Evolutionary conservation across 2,329 filamentous ascomycete genomes (phyloP), one percentile per base, ranked within the genome.

Genomic region (Xylariaceae sp.): DNA sequence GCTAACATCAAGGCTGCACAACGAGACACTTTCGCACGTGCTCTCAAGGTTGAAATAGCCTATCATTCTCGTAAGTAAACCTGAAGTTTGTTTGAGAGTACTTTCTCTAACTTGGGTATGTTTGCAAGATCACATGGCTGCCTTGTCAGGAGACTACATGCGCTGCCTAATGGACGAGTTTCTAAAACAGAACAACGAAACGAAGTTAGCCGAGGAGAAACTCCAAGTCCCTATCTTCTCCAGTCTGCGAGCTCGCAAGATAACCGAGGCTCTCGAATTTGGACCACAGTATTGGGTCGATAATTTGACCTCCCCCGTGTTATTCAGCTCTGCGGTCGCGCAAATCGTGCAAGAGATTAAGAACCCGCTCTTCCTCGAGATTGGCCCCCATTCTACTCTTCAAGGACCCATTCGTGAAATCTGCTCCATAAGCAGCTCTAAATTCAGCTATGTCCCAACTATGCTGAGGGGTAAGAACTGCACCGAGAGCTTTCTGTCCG

Each of bases 271-370:
- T n/a, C n/a, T n/a, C n/a, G n/a, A n/a, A n/a, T n/a, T n/a, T n/a
- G n/a, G n/a, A n/a, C n/a, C n/a, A n/a, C n/a, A 36, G 33, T 66
- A 66, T 43, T 66, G 63, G 60, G 41, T 55, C 42, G 18, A 43
- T 16, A 69, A 70, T 49, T 56, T 69, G 18, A 55, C 58, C 28
- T 59, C 51, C 4, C 65, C 66, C 1, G 67, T 70, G 2, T 53
- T 59, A 7, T 70, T 69, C 53, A 48, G 60, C 9, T 71, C 73
- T 60, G 71, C 67, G 4, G 62, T 72, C 18, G 47, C 53, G 3
- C 51, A 53, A 33, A 45, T 59, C 18, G 13, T n/a, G 13, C 16
- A 11, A 11, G 10, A 19, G 12, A 5, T 9, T 10, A 6, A 34
- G 41, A 14, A 44, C 19, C 11, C 42, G 12, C 11, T 51, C 13